Evolutionary conservation across 495 filamentous ascomycete genomes (phyloP), one percentile per base, ranked within the genome.

Genomic region (Letharia columbiana): DNA sequence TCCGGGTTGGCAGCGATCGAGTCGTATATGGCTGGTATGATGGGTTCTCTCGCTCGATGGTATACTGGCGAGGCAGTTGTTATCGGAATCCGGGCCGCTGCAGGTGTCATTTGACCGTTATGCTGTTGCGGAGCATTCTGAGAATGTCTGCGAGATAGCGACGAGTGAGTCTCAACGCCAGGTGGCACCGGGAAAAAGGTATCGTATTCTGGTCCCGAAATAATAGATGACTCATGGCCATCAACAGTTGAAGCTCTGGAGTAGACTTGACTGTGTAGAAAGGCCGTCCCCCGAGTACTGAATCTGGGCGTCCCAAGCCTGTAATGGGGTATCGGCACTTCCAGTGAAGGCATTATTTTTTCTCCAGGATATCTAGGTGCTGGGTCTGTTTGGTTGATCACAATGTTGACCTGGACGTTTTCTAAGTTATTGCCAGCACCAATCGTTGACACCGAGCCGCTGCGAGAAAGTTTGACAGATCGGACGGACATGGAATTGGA

Each of bases 281-380:
- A 84, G 4, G 92, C 87, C 57, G 87, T 94, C 11, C 91, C 90
- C 66, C 84, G 83, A 28, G 84, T 76, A 68, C 87, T 93, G 74
- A 96, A 96, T 57, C 86, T 85, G 13, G 92, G 89, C 5, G 89
- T 88, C 6, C 91, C 92, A 63, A 98, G 80, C 63, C 87, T 86
- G 78, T 95, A 95, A 67, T 90, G 87, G 50, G 94, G 92, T 64
- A 97, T 95, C 11, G 89, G 83, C 45, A 93, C 82, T 68, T 96
- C 86, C 59, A 96, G 74, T 49, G 87, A 76, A 23, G 86, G 86
- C 49, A 81, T 74, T 35, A 71, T 74, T 67, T 76, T 71, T 67
- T 85, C 82, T 69, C 89, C 86, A n/a, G 84, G 79, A 20, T 89
- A 88, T 71, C 85, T 89, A 12, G 90, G 84, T 80, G 77, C 68